A percentile compares a stretch with the other conserved stretches of the same genome.
phyloP scores from a whole-genome alignment of 2,329 filamentous ascomycete genomes.

The Penicillium italicum region DNA sequence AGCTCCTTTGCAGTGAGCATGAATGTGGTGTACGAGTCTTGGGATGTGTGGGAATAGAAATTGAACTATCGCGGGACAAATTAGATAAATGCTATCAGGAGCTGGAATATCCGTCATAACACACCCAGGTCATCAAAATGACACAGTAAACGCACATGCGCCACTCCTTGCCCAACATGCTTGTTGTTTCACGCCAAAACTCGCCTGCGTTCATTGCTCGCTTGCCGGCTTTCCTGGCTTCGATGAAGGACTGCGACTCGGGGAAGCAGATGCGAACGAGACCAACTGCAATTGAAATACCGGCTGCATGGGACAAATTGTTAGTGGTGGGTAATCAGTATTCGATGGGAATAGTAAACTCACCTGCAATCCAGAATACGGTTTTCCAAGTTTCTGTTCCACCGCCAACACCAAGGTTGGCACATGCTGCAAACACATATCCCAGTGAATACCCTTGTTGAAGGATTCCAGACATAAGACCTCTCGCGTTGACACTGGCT shows the following conservation, averaged over 20 bases:
- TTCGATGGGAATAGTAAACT: constrained; percentile 24
- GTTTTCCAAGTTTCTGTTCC: constrained; percentile 60
- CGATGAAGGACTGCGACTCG: constrained; percentile 71
- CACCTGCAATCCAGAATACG: constrained; percentile 65
- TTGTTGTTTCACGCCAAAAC: constrained; percentile 67
- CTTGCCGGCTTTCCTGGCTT: constrained; percentile 61
- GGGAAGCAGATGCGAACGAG: constrained; percentile 65
- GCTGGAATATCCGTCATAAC: background rate
- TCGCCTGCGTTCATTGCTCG: constrained; percentile 42
- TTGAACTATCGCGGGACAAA: constrained; percentile 47
- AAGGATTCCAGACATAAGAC: constrained; percentile 75
- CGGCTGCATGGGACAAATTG: constrained; percentile 16
- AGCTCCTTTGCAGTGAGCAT: constrained; percentile 71
- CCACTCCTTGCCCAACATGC: constrained; percentile 69
- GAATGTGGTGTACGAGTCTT: constrained; percentile 79
- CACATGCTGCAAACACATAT: constrained; percentile 69
- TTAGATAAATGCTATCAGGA: background rate
- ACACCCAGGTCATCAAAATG: constrained; percentile 68
- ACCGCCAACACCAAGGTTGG: constrained; percentile 68
- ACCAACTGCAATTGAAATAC: constrained; percentile 53
- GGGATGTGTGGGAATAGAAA: constrained; percentile 72
- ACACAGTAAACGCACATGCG: constrained; percentile 73
- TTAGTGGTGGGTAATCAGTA: background rate
- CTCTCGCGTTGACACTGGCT: constrained; percentile 58
- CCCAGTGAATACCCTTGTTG: constrained; percentile 80